Evolutionary conservation across 2,329 filamentous ascomycete genomes (phyloP).

Genomic region (Alternaria sp.): DNA sequence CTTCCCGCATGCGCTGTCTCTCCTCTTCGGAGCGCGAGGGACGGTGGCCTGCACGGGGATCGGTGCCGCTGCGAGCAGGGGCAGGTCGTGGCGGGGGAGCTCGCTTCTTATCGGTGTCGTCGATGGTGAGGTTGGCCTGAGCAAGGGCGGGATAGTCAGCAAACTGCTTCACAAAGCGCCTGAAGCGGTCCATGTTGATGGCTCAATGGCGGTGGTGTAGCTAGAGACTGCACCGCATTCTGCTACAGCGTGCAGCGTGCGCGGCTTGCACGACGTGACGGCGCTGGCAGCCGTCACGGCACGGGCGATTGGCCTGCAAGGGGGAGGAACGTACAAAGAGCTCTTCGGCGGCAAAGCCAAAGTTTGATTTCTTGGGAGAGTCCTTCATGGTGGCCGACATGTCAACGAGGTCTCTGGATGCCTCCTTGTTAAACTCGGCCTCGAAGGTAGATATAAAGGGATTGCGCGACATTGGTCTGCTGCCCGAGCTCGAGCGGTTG

Average conservation of each 20-base stretch:
- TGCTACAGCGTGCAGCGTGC: constrained; percentile 5
- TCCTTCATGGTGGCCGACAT: constrained; percentile 46
- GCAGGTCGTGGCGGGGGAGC: constrained; percentile 35
- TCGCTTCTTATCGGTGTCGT: constrained; percentile 61
- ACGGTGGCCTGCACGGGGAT: constrained; percentile 61
- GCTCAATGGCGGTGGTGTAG: background rate
- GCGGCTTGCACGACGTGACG: constrained; percentile 25
- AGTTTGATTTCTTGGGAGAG: constrained; percentile 55
- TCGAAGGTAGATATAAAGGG: constrained; percentile 72
- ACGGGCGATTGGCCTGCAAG: constrained; percentile 8
- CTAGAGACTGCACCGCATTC: background rate
- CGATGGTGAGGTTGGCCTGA: constrained; percentile 72
- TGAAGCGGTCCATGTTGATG: constrained; percentile 49
- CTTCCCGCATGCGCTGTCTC: constrained; percentile 46
- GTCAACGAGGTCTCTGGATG: constrained; percentile 41
- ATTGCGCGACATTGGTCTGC: constrained; percentile 73
- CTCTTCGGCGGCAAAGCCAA: constrained; percentile 66
- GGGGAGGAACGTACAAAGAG: constrained; percentile 71
- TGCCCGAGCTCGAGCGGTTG: constrained; percentile 56
- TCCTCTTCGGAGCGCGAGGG: constrained; percentile 69
- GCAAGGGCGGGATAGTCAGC: constrained; percentile 50
- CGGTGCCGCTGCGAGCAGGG: constrained; percentile 56
- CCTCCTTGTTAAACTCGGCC: constrained; percentile 49
- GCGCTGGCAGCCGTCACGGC: constrained; percentile 16
- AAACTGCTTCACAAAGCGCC: constrained; percentile 48